These are phyloP conservation scores for Emiliania huxleyi DNA, from an alignment of 78 protist species.

Conservation along the genomic window DNA sequence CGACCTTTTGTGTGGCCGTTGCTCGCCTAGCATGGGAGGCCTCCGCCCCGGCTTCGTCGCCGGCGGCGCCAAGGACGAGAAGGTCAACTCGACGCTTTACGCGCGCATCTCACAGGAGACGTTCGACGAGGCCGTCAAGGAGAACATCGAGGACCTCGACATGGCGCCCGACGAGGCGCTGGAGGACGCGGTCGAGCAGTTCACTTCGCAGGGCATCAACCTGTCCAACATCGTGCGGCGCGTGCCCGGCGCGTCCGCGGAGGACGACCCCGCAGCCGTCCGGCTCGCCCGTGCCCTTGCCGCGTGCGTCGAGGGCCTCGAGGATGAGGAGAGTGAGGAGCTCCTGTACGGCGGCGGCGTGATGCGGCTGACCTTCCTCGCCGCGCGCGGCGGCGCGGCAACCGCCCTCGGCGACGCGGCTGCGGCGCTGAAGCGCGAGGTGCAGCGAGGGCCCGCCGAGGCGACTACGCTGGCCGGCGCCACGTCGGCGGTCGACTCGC, in stretches of 20 bases:
- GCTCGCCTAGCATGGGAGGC: no score
- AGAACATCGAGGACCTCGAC: conserved; percentile 38
- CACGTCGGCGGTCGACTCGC: neutral
- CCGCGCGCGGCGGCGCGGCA: neutral
- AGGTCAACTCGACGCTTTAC: neutral
- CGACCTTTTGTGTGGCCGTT: no score
- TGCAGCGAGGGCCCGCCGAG: no score
- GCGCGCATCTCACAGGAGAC: conserved; percentile 41
- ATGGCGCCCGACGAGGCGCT: conserved; percentile 43
- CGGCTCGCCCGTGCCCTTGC: neutral
- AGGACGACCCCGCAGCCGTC: conserved; percentile 19
- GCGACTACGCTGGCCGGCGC: neutral
- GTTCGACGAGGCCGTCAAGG: conserved; percentile 25
- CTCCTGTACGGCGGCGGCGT: neutral
- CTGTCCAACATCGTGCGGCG: conserved; percentile 22
- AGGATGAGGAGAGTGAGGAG: neutral
- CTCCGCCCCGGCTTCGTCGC: neutral
- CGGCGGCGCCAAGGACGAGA: neutral
- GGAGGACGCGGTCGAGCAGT: conserved; percentile 33
- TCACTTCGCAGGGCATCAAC: conserved; percentile 42
- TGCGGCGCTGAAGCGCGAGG: neutral
- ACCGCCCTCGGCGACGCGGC: neutral
- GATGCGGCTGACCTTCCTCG: neutral
- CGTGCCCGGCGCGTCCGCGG: conserved; percentile 1
- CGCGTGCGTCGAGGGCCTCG: neutral